Conservation (phyloP, 768 basidiomycete genomes). For the Psilocybe azurescens region DNA sequence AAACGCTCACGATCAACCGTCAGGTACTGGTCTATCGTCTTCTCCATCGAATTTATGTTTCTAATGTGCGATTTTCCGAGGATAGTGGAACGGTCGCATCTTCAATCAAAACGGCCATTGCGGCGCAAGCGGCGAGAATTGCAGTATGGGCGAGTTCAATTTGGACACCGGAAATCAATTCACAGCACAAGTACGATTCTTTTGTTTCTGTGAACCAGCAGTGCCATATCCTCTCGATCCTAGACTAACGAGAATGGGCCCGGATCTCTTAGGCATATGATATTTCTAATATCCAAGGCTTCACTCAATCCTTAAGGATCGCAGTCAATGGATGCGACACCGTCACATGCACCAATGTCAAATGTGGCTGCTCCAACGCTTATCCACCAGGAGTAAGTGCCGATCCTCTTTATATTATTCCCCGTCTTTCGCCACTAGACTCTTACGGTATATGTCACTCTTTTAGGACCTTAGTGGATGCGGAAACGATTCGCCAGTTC, state of each 20-base stretch:
- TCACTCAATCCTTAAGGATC: constrained; percentile 21
- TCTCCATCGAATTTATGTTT: neutral
- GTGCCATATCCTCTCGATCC: too few relatives aligned
- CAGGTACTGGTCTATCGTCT: constrained; percentile 22
- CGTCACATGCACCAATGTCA: constrained; percentile 42
- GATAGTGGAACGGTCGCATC: constrained; percentile 47
- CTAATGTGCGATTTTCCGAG: neutral
- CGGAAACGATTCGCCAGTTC: constrained; percentile 42
- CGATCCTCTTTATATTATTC: neutral
- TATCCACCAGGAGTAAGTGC: constrained; percentile 39
- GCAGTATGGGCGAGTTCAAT: constrained; percentile 25
- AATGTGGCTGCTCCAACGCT: constrained; percentile 39
- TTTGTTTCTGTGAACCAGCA: neutral
- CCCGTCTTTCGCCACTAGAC: too few relatives aligned
- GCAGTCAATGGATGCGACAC: constrained; percentile 42
- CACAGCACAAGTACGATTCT: constrained; percentile 28
- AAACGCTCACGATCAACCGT: constrained; percentile 33
- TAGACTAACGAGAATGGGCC: too few relatives aligned
- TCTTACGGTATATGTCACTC: too few relatives aligned
- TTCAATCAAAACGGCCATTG: constrained; percentile 43
- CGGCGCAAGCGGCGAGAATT: constrained; percentile 42
- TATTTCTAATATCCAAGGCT: constrained; percentile 50
- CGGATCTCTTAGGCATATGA: constrained; percentile 38
- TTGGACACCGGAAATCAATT: constrained; percentile 34
- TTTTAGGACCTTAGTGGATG: constrained; percentile 41